Base-by-base conservation (phyloP, 179 eudicot genomes). In the Silene coronaria region DNA sequence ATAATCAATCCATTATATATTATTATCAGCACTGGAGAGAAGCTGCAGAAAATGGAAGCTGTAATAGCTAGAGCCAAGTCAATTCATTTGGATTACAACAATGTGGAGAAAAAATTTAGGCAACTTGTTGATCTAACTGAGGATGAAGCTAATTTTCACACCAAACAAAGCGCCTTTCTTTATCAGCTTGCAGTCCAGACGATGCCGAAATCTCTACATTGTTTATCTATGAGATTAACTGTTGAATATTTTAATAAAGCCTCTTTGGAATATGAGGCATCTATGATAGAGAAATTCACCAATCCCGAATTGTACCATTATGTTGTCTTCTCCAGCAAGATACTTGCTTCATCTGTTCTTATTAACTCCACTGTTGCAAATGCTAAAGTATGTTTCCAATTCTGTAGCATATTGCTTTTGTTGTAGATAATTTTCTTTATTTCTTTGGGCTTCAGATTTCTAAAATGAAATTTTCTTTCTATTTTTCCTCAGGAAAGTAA, bases 61-160 rank as follows among this genome's bases (percentile, higher is more conserved):
- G 79, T 82, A 53, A 87, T 94, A 79, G 84, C 89, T 72, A 87
- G 78, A 85, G 94, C 94, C 36, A 92, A 90, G 80, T 81, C 92
- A 63, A 67, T 85, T 62, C 82, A 83, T 53, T 83, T 85, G 61
- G 96, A 90, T 55, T 94, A 91, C 81, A 88, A 80, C 83, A 94
- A 94, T 73, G 97, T 94, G 55, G 97, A 94, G 76, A 94, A 94
- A 85, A 94, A 94, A 85, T 90, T 94, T 72, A 88, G 98, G 81
- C 98, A 94, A 83, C 87, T 94, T 73, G 91, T 94, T 65, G 98
- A 94, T 84, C 78, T 92, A 78, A 94, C 97, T 2, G 98, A 91
- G 82, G 98, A 94, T 76, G 98, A 94, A 79, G 91, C 97, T 68
- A 85, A 85, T 84, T 94, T 94, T 80, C 98, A 94, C 77, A 89